Evolutionary conservation across 169 alveolate genomes (phyloP), one percentile per base, ranked within the genome.

Genomic region (Eimeria tenella): DNA sequence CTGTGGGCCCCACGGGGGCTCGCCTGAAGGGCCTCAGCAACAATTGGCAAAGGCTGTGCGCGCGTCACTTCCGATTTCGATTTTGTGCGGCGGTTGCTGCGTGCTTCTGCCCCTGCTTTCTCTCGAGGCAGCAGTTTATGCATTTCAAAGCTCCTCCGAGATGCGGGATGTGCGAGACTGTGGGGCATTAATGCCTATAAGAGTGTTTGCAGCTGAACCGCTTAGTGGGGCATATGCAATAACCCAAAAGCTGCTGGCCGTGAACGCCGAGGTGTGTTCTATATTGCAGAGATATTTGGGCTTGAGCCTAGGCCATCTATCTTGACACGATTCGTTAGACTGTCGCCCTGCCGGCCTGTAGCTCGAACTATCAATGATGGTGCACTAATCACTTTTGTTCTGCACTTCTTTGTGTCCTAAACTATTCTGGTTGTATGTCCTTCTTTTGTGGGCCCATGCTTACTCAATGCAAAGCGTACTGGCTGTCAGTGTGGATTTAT

Each of bases 51-150:
- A 68, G 31, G 31, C 31, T 17, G 77, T 68, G n/a, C n/a, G 77
- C n/a, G 13, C 42, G 11, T 15, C 31, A 8, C n/a, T 23, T n/a
- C 77, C 77, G n/a, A 23, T 68, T 10, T 68, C 77, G 49, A 15
- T 68, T 5, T 68, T 68, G 23, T 31, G 70, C 58, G 4, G 17
- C 23, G 70, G 88, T 19, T 63, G 88, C 52, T 50, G 88, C 88
- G 88, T 21, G 71, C 88, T 79, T 63, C 88, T 79, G 63, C 88
- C 88, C 23, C 88, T 79, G 71, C 71, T 79, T 13, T 53, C 71
- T 7, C 88, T 79, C 70, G 70, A 79, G 70, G 88, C 88, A 50
- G 88, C 88, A 50, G 56, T 68, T 3, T 10, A 17, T 19, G 88
- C 88, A 8, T 53, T 53, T 58, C 52, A 10, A 63, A 19, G 70